Conservation (phyloP, 2,329 filamentous ascomycete genomes). For the Colletotrichum phormii region DNA sequence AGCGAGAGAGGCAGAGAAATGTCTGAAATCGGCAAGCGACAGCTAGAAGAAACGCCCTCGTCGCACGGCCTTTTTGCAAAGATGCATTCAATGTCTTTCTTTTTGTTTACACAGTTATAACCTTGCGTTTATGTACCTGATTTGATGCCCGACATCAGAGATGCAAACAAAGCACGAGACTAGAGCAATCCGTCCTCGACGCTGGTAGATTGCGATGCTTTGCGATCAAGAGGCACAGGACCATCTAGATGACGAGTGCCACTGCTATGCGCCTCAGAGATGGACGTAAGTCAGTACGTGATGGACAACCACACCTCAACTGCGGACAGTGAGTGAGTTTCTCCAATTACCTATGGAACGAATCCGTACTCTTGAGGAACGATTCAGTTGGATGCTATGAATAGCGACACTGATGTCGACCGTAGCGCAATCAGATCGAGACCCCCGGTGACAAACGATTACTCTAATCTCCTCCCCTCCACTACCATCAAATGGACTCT, state of each 20-base stretch:
- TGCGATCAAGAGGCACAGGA: neutral
- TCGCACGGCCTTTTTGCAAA: constrained; percentile 1
- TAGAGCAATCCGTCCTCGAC: too few relatives aligned
- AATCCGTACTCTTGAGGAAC: neutral
- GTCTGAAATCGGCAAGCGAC: neutral
- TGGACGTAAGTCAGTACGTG: neutral
- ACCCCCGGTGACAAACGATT: neutral
- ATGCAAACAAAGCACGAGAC: neutral
- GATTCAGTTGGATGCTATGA: neutral
- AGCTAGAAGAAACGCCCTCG: neutral
- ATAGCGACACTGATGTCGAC: neutral
- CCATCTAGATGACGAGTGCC: constrained; percentile 2
- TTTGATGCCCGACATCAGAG: neutral
- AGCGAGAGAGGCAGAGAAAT: neutral
- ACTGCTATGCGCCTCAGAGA: constrained; percentile 1
- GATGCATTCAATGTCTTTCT: neutral
- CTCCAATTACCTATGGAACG: neutral
- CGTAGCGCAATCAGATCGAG: neutral
- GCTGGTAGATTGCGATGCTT: neutral
- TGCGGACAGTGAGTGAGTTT: neutral
- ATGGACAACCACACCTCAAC: neutral
- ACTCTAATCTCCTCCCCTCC: neutral
- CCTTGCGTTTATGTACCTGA: too few relatives aligned
- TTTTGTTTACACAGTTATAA: too few relatives aligned
- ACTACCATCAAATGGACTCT: neutral